Conservation (phyloP, 2,329 filamentous ascomycete genomes). For the Aspergillus hiratsukae region DNA sequence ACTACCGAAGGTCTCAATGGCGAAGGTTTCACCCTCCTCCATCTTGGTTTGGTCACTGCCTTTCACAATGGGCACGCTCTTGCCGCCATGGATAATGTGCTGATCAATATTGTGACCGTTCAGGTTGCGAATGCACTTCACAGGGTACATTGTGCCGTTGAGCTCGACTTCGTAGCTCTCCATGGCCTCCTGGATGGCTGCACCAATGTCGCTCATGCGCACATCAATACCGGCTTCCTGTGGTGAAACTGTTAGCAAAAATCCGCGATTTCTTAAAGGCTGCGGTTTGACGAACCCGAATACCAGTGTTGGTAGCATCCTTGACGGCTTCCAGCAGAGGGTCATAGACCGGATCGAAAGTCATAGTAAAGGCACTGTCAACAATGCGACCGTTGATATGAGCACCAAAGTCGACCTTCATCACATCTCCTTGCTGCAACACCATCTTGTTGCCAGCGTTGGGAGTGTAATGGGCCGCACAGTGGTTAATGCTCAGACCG, state of each 20-base stretch:
- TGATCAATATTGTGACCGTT: conserved; percentile 87
- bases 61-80: conserved; percentile 93
- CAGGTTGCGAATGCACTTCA: conserved; percentile 82
- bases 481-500: conserved; percentile 77
- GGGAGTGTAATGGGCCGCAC: conserved; percentile 80
- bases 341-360: conserved; percentile 65
- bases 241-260: conserved; percentile 8
- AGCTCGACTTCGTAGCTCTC: conserved; percentile 88
- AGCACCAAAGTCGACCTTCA: conserved; percentile 70
- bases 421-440: conserved; percentile 61
- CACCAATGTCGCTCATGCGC: conserved; percentile 79
- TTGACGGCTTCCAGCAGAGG: conserved; percentile 63
- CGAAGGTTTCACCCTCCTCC: conserved; percentile 94
- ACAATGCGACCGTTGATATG: conserved; percentile 68
- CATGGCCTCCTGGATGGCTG: conserved; percentile 83
- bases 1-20: conserved; percentile 93
- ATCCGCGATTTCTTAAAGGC: neutral
- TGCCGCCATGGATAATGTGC: conserved; percentile 84
- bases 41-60: conserved; percentile 85
- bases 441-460: conserved; percentile 80
- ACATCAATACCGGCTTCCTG: conserved; percentile 88
- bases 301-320: conserved; percentile 68
- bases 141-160: conserved; percentile 69
- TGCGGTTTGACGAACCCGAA: conserved; percentile 48
- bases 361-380: conserved; percentile 66